phyloP scores from a whole-genome alignment of 1,139 yeast genomes.

The Tardiomyces digboiensis region DNA sequence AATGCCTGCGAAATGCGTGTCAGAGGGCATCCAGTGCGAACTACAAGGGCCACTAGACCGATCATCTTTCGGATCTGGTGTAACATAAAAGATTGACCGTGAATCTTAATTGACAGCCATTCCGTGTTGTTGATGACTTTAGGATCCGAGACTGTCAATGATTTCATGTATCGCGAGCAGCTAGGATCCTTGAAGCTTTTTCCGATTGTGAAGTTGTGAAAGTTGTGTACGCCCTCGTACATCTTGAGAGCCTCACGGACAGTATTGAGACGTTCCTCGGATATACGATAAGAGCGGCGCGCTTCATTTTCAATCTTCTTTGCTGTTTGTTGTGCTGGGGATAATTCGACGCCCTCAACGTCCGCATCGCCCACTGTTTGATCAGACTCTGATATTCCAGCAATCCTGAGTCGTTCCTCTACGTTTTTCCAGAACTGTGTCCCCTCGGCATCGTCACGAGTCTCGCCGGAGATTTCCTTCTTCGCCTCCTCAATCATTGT shows the following conservation, averaged over 20 bases:
- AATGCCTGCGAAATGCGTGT: constrained; percentile 74
- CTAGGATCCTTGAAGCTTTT: constrained; percentile 82
- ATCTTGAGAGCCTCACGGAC: constrained; percentile 61
- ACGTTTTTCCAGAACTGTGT: constrained; percentile 61
- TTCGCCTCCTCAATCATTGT: constrained; percentile 48
- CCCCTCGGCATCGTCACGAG: constrained; percentile 61
- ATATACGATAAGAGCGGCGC: constrained; percentile 62
- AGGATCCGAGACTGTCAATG: constrained; percentile 77
- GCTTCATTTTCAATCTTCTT: constrained; percentile 58
- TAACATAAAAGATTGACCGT: constrained; percentile 97
- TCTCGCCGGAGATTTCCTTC: constrained; percentile 45
- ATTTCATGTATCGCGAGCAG: constrained; percentile 73
- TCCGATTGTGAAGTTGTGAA: constrained; percentile 92
- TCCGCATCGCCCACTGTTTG: constrained; percentile 24
- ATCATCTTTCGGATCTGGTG: constrained; percentile 99
- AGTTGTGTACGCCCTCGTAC: constrained; percentile 85
- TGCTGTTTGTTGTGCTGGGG: constrained; percentile 31
- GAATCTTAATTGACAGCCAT: constrained; percentile 94
- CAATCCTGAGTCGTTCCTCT: constrained; percentile 16
- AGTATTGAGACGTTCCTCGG: constrained; percentile 46
- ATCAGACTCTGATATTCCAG: constrained; percentile 25
- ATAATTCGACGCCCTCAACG: not conserved
- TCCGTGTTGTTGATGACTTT: constrained; percentile 89
- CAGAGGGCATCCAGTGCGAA: constrained; percentile 79
- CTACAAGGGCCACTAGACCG: constrained; percentile 82